Base-by-base conservation (phyloP, 192 early-diverging fungal species). In the Linnemannia zychae region DNA sequence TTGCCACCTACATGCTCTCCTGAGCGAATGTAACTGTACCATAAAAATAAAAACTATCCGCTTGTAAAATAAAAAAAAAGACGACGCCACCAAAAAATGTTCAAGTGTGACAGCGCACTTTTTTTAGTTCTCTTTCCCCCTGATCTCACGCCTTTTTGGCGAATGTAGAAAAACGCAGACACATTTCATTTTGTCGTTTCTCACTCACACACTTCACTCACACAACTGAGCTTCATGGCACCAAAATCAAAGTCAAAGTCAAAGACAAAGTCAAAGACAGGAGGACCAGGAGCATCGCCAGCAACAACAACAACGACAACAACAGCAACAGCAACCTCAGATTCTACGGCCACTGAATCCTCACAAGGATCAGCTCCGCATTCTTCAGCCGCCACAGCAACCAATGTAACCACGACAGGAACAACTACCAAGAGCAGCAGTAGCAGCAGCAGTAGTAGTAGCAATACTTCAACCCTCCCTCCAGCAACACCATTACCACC, bases 1-100 rank as follows among this genome's bases (percentile, higher is more conserved):
- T 84, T 37, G 82, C 73, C 0, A 75, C 82, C 0, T 79, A 75
- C 66, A 84, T 84, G 77, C 76, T 84, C 1, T 84, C 82, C 5
- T 84, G 38, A 79, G 36, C 47, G 16, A 12, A 15, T 50, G 49
- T 50, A n/a, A 50, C 13, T 18, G 4, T 50, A 50, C 5, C 2
- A 18, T n/a, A 2, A 53, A 53, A 20, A 53, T n/a, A 60, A 31
- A 12, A 60, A 24, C 11, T n/a, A n/a, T 52, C 13, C 9, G 22
- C 22, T 31, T 60, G 57, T 60, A 60, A 60, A 28, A 60, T 60
- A 60, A 60, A 60, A 60, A 60, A 60, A 60, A 60, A 53, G 40
- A 22, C 20, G n/a, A 28, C 57, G 57, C 57, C 57, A 63, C 57
- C 57, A 63, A 63, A 63, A 63, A 63, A 31, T 3, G 28, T 20